A percentile compares a stretch with the other conserved stretches of the same genome.
These are phyloP conservation scores for Diplodia scrobiculata DNA, from an alignment of 2,329 filamentous ascomycete species.

Conservation along the genomic window DNA sequence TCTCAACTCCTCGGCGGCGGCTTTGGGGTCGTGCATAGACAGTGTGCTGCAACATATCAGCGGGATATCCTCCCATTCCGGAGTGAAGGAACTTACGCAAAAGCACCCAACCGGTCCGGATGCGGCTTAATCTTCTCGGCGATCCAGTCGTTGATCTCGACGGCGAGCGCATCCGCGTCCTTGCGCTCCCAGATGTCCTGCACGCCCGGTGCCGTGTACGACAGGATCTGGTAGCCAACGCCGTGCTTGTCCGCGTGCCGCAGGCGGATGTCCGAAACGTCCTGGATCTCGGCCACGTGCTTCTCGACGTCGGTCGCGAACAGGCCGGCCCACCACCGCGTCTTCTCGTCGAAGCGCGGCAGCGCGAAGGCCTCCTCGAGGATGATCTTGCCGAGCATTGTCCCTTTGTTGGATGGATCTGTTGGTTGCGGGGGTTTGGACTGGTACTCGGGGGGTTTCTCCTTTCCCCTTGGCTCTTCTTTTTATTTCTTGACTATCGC, in stretches of 20 bases:
- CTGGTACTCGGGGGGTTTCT: not conserved
- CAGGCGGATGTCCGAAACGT: conserved; percentile 47
- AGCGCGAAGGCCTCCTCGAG: conserved; percentile 65
- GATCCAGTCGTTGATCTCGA: conserved; percentile 54
- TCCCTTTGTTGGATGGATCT: not conserved
- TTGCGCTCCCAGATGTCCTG: conserved; percentile 52
- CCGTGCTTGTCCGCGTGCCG: conserved; percentile 51
- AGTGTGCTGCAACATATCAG: conserved; percentile 30
- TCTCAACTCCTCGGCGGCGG: conserved; percentile 38
- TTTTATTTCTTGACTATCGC: not conserved
- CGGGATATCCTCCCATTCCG: not conserved
- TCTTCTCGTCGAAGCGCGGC: conserved; percentile 61
- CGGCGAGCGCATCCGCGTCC: conserved; percentile 50
- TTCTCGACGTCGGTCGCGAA: conserved; percentile 63
- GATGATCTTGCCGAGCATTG: conserved; percentile 63
- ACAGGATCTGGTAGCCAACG: conserved; percentile 53
- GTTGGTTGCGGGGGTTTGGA: not conserved
- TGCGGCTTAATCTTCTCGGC: conserved; percentile 48
- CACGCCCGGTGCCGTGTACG: conserved; percentile 53
- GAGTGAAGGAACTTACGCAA: conserved; percentile 38
- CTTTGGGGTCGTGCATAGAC: conserved; percentile 41
- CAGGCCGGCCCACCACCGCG: conserved; percentile 62
- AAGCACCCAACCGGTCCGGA: conserved; percentile 50
- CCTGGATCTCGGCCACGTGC: conserved; percentile 60
- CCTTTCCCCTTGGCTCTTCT: not conserved